These are phyloP conservation scores for Eimeria tenella DNA, from an alignment of 169 alveolate species.

Conservation along the genomic window DNA sequence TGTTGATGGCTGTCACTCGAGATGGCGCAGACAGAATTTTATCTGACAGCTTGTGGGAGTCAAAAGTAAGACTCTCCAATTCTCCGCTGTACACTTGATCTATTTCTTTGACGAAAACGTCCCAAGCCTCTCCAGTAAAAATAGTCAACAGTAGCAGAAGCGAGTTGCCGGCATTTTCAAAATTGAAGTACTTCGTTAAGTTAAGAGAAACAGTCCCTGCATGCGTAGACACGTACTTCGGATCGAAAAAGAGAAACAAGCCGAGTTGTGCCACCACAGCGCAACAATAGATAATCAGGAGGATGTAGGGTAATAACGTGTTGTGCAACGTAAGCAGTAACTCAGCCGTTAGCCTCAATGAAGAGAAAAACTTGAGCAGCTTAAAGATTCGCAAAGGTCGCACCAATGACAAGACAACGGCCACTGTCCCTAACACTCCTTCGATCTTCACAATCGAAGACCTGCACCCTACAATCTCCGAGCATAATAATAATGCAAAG, in stretches of 20 bases:
- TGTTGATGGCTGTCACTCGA: conserved; percentile 49
- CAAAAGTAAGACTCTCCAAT: neutral
- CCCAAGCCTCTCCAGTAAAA: conserved; percentile 77
- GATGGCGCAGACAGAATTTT: neutral
- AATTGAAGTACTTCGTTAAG: conserved; percentile 69
- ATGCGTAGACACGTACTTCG: conserved; percentile 27
- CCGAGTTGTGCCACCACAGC: conserved; percentile 58
- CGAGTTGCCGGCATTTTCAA: conserved; percentile 42
- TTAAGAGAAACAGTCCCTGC: neutral
- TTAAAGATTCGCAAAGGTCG: conserved; percentile 73
- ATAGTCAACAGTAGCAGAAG: conserved; percentile 59
- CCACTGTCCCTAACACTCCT: conserved; percentile 19
- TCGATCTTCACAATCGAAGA: neutral
- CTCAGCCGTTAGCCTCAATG: conserved; percentile 73
- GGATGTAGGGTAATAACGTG: conserved; percentile 44
- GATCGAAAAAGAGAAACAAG: conserved; percentile 61
- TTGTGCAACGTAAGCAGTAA: conserved; percentile 48
- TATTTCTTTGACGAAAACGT: conserved; percentile 62
- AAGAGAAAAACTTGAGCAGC: conserved; percentile 47
- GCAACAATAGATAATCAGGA: conserved; percentile 59
- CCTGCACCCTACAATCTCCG: conserved; percentile 19
- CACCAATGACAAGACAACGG: conserved; percentile 33
- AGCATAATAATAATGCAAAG: conserved; percentile 1
- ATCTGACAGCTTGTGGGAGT: conserved; percentile 9
- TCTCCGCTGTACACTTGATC: conserved; percentile 45